Percentiles rank a stretch among this genome's conserved stretches.
Conservation (phyloP, 208 protist species). For the Acanthamoeba polyphaga region DNA sequence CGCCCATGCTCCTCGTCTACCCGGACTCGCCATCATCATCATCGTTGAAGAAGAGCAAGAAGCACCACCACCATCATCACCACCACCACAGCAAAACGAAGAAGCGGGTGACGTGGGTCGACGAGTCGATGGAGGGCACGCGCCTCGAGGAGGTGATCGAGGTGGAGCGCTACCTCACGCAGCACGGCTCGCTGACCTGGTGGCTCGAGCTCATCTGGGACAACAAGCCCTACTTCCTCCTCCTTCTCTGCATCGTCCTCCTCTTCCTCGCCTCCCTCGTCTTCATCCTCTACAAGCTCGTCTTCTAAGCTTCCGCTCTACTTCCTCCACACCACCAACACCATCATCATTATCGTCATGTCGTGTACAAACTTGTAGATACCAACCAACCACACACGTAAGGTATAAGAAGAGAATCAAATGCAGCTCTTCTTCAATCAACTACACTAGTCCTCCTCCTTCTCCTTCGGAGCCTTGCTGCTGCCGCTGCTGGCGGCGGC, state of each 20-base stretch:
- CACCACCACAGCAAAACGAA: not conserved
- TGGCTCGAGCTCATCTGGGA: slow-evolving; percentile 1
- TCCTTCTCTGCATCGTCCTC: not conserved
- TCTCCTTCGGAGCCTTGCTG: not conserved
- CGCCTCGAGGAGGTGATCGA: slow-evolving; percentile 21
- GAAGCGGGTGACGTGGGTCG: slow-evolving; percentile 33
- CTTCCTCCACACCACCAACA: too few relatives aligned
- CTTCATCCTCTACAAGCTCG: slow-evolving; percentile 39
- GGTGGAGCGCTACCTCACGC: slow-evolving; percentile 41
- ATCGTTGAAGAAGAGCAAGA: not conserved
- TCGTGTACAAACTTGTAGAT: not conserved
- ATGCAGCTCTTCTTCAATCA: not conserved
- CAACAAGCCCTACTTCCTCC: not conserved
- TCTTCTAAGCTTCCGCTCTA: not conserved
- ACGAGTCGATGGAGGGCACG: not conserved
- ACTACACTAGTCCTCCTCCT: not conserved
- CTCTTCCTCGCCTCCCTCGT: not conserved
- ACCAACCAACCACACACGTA: not conserved
- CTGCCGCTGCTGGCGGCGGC: not conserved
- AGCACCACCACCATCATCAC: not conserved
- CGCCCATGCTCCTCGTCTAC: not conserved
- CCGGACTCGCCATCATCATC: not conserved
- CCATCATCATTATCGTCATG: too few relatives aligned
- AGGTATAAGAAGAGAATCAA: not conserved
- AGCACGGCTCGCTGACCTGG: slow-evolving; percentile 21